Conservation (phyloP, 495 filamentous ascomycete genomes). For the Astrothelium macrocarpum region DNA sequence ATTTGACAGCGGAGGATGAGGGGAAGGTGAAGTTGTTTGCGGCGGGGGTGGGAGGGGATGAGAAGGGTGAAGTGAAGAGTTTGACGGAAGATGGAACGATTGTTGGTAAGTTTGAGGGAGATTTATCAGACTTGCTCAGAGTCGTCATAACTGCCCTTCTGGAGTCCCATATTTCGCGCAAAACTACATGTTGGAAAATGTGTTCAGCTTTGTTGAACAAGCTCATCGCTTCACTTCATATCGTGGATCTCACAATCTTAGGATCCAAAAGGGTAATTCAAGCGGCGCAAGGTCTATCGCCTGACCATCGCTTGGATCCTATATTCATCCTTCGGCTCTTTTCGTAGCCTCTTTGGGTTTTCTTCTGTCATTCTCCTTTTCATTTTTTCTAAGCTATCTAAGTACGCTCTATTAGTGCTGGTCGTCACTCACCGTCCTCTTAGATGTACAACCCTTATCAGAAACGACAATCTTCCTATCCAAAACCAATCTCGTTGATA, state of each 20-base stretch:
- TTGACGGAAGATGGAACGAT: conserved; percentile 7
- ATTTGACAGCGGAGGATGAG: conserved; percentile 1
- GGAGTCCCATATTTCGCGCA: background rate
- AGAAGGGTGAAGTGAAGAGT: conserved; percentile 11
- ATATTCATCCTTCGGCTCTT: too few relatives aligned
- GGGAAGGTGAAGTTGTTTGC: conserved; percentile 1
- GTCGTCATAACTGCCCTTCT: background rate
- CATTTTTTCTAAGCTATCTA: too few relatives aligned
- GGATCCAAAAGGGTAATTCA: background rate
- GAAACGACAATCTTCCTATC: conserved; percentile 30
- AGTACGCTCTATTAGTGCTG: too few relatives aligned
- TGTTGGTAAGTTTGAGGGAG: background rate
- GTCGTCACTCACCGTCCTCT: background rate
- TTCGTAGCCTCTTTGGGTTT: too few relatives aligned
- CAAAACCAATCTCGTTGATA: conserved; percentile 31
- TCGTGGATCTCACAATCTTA: background rate
- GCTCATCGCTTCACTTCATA: background rate
- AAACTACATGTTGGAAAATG: background rate
- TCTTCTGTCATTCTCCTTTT: too few relatives aligned
- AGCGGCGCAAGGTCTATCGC: too few relatives aligned
- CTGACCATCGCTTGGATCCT: too few relatives aligned
- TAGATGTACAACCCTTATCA: conserved; percentile 15
- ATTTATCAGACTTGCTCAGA: background rate
- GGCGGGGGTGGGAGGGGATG: background rate
- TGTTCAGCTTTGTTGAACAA: background rate